A percentile compares a stretch with the other conserved stretches of the same genome.
These are phyloP conservation scores for Aspergillus flavus DNA, from an alignment of 2,329 filamentous ascomycete species.

Conservation along the genomic window DNA sequence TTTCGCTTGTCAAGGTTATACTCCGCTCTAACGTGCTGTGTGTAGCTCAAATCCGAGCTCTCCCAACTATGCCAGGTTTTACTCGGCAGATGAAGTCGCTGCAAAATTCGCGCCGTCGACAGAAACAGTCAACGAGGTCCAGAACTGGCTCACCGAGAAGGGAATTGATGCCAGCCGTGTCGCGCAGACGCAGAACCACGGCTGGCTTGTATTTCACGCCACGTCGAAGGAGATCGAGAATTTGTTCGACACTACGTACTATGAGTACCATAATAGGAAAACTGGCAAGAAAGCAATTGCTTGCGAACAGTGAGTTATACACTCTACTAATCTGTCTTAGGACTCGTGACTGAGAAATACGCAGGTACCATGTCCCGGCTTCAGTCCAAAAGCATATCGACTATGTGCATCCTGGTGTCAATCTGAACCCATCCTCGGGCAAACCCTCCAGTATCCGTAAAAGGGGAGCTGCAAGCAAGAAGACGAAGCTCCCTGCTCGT, in stretches of 20 bases:
- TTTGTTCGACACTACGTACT: slow-evolving; percentile 44
- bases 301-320: slow-evolving; percentile 40
- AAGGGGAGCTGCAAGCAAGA: background rate
- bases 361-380: slow-evolving; percentile 4
- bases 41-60: slow-evolving; percentile 39
- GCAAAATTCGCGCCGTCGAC: slow-evolving; percentile 40
- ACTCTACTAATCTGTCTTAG: background rate
- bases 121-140: slow-evolving; percentile 31
- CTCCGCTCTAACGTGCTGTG: too few species aligned
- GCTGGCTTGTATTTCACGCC: slow-evolving; percentile 47
- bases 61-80: slow-evolving; percentile 37
- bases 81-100: slow-evolving; percentile 34
- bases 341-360: background rate
- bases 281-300: slow-evolving; percentile 39
- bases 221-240: slow-evolving; percentile 40
- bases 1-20: background rate
- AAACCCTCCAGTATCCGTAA: too few species aligned
- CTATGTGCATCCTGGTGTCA: slow-evolving; percentile 7
- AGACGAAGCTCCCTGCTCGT: background rate
- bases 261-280: slow-evolving; percentile 38
- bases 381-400: slow-evolving; percentile 8
- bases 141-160: slow-evolving; percentile 30
- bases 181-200: slow-evolving; percentile 33
- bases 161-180: slow-evolving; percentile 30
- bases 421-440: background rate